phyloP scores from a whole-genome alignment of 2,329 filamentous ascomycete species.

The Neofusicoccum laricinum region DNA sequence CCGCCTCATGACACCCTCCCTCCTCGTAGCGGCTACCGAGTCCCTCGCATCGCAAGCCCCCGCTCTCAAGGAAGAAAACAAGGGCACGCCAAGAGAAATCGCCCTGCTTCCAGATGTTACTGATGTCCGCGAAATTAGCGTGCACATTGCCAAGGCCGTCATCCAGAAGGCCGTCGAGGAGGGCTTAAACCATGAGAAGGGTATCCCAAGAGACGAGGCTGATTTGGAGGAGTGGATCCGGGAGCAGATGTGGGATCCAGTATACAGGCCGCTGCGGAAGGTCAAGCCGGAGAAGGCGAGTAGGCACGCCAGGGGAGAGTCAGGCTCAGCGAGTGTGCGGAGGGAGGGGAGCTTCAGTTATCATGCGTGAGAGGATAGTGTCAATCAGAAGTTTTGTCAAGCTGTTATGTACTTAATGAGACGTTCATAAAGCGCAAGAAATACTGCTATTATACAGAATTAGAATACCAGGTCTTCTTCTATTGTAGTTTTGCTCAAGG shows the following conservation, averaged over 20 bases:
- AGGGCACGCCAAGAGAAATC: slow-evolving; percentile 31
- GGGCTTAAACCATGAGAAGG: slow-evolving; percentile 61
- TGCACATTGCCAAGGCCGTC: slow-evolving; percentile 72
- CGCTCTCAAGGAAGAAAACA: slow-evolving; percentile 59
- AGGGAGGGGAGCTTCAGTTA: slow-evolving; percentile 4
- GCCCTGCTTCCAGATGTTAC: slow-evolving; percentile 75
- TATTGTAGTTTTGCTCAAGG: no score
- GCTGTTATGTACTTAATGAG: no score
- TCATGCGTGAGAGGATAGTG: background rate
- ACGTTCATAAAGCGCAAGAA: no score
- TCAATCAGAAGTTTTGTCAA: no score
- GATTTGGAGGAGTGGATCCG: slow-evolving; percentile 68
- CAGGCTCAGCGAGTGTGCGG: slow-evolving; percentile 44
- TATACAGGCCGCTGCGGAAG: slow-evolving; percentile 62
- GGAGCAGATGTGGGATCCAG: slow-evolving; percentile 77
- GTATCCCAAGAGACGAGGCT: slow-evolving; percentile 58
- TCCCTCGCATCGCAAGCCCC: slow-evolving; percentile 71
- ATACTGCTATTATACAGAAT: no score
- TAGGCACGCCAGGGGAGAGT: slow-evolving; percentile 58
- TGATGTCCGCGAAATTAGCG: slow-evolving; percentile 71
- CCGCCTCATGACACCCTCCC: slow-evolving; percentile 66
- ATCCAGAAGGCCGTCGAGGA: slow-evolving; percentile 70
- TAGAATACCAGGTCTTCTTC: no score
- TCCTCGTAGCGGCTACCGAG: slow-evolving; percentile 77
- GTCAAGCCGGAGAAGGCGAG: slow-evolving; percentile 53